Conservation (phyloP, 2,329 filamentous ascomycete species). For the Chaetomiaceae sp. region DNA sequence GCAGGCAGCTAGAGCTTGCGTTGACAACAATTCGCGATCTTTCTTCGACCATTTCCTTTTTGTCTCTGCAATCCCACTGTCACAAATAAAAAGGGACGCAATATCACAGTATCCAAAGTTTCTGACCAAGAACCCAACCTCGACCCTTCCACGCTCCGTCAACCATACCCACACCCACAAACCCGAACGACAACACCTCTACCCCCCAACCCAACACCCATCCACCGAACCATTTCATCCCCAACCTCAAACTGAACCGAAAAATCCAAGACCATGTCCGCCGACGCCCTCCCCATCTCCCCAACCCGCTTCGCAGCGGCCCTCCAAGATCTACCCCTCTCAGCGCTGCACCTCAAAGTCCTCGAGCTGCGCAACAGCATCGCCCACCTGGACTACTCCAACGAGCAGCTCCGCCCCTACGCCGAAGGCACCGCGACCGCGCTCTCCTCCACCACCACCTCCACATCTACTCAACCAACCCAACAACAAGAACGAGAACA, state of each 20-base stretch:
- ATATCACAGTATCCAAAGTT: no score
- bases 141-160: no score
- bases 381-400: conserved; percentile 67
- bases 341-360: conserved; percentile 66
- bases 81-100: no score
- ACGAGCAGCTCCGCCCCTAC: conserved; percentile 66
- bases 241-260: no score
- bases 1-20: conserved; percentile 20
- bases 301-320: conserved; percentile 61
- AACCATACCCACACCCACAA: no score
- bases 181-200: no score
- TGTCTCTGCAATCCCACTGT: no score
- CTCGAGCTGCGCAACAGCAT: conserved; percentile 72
- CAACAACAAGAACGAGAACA: neutral
- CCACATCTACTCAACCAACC: conserved; percentile 24
- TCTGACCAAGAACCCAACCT: no score
- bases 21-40: no score
- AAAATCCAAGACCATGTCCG: conserved; percentile 47
- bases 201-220: no score
- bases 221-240: neutral
- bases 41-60: no score
- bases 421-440: conserved; percentile 46
- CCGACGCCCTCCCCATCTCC: conserved; percentile 56
- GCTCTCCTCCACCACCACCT: conserved; percentile 22
- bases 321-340: conserved; percentile 60